phyloP scores from a whole-genome alignment of 148 eudicot genomes.

The Polygonum aviculare region DNA sequence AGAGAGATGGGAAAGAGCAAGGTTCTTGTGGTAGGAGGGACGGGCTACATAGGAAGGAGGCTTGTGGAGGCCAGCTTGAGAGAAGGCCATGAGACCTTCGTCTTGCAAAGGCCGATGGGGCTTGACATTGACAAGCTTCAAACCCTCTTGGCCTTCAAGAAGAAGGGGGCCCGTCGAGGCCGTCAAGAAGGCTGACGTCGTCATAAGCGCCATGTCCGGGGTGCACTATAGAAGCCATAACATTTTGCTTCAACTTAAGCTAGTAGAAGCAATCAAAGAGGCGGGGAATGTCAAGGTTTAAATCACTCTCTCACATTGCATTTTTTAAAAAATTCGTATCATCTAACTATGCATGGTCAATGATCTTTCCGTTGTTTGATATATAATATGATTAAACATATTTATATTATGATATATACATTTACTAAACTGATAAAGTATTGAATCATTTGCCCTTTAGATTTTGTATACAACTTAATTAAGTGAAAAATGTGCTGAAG shows the following conservation, averaged over 20 bases:
- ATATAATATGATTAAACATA: no score
- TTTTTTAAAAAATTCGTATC: no score
- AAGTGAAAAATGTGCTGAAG: no score
- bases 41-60: conserved; percentile 51
- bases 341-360: no score
- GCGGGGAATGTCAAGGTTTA: conserved; percentile 78
- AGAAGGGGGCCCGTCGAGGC: conserved; percentile 57
- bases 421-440: no score
- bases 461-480: no score
- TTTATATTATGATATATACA: no score
- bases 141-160: conserved; percentile 42
- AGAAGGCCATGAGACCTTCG: conserved; percentile 48
- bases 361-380: no score
- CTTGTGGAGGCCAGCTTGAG: conserved; percentile 41
- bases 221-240: conserved; percentile 59
- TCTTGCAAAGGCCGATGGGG: conserved; percentile 40
- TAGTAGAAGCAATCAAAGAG: conserved; percentile 75
- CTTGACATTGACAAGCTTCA: conserved; percentile 55
- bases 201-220: conserved; percentile 69
- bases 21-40: conserved; percentile 55
- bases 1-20: conserved; percentile 40
- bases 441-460: no score
- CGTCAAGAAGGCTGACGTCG: conserved; percentile 63
- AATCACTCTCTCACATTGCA: not conserved
- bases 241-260: conserved; percentile 54